phyloP scores from a whole-genome alignment of 169 alveolate species.

The Plasmodium gaboni region DNA sequence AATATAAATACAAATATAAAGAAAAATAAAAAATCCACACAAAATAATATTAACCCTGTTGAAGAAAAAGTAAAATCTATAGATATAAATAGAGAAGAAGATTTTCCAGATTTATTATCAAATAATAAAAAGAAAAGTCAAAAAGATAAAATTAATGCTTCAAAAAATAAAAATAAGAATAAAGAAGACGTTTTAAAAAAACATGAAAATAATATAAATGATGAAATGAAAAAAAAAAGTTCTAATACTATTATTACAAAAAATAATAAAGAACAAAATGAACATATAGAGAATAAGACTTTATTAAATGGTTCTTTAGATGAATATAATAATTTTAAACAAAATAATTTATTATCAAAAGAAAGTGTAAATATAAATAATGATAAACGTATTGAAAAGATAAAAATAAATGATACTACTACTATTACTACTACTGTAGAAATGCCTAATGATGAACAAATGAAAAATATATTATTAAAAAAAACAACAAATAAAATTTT shows the following conservation, averaged over 20 bases:
- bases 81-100: neutral
- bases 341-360: neutral
- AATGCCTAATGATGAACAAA: neutral
- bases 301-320: neutral
- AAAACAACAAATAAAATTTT: neutral
- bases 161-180: neutral
- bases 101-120: neutral
- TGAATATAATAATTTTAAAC: neutral
- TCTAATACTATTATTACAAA: neutral
- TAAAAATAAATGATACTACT: neutral
- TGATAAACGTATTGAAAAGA: neutral
- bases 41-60: neutral
- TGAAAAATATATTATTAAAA: neutral
- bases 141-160: neutral
- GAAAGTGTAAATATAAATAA: neutral
- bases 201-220: neutral
- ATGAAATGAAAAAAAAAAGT: neutral
- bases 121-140: neutral
- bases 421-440: neutral
- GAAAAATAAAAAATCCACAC: neutral
- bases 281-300: too few species aligned
- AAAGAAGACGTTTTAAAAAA: neutral
- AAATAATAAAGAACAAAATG: neutral
- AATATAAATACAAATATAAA: neutral
- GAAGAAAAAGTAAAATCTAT: neutral